phyloP scores from a whole-genome alignment of 2,329 filamentous ascomycete species.

The Scedosporium minutisporum region DNA sequence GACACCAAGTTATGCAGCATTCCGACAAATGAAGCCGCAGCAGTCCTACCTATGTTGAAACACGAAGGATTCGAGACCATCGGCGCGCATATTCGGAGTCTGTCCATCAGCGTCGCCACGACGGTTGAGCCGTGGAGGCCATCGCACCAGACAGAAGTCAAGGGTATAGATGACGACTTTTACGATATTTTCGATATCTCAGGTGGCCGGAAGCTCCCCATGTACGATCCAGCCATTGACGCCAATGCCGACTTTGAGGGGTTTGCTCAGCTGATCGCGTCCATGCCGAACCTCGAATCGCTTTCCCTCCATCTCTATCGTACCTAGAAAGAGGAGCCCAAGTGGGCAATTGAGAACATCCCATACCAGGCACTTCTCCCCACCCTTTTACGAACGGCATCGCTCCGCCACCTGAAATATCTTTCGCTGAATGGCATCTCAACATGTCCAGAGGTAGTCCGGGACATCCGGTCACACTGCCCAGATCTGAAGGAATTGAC shows the following conservation, averaged over 20 bases:
- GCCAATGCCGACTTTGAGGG: not conserved
- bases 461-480: not conserved
- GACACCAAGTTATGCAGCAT: not conserved
- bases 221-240: not conserved
- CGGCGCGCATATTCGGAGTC: not conserved
- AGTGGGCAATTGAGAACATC: not conserved
- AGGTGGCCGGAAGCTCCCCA: not conserved
- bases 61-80: not conserved
- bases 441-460: not conserved
- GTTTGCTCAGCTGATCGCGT: not conserved
- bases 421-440: not conserved
- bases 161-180: not conserved
- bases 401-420: not conserved
- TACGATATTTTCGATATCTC: not conserved
- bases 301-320: not conserved
- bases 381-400: not conserved
- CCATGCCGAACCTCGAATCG: not conserved
- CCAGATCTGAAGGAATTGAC: not conserved
- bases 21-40: not conserved
- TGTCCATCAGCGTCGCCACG: not conserved
- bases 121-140: not conserved
- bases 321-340: not conserved
- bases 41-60: not conserved
- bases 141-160: not conserved
- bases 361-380: not conserved